Evolutionary conservation across 83 land plant species (phyloP).

Genomic region (Picea engelmannii): DNA sequence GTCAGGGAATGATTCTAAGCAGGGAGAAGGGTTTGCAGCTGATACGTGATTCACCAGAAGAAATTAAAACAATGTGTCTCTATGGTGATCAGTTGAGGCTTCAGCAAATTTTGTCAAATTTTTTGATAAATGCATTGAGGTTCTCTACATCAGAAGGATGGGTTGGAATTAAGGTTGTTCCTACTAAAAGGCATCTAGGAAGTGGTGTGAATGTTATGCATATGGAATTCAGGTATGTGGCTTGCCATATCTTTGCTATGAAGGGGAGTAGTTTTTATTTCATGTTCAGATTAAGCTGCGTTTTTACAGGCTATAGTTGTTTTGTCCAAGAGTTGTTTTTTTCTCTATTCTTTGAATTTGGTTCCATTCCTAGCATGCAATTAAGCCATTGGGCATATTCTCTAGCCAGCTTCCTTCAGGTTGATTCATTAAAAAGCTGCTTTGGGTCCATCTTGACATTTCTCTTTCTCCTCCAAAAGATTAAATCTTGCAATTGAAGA

Average conservation of each 20-base stretch:
- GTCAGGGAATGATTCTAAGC: conserved; percentile 51
- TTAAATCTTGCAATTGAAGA: too few relatives aligned
- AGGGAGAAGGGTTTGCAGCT: conserved; percentile 48
- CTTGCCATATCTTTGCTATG: neutral
- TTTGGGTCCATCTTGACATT: too few relatives aligned
- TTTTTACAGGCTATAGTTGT: neutral
- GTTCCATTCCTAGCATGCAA: neutral
- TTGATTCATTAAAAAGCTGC: too few relatives aligned
- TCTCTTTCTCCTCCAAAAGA: too few relatives aligned
- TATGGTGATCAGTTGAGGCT: conserved; percentile 73
- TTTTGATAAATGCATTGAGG: conserved; percentile 48
- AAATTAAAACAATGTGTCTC: conserved; percentile 44
- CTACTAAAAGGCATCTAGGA: conserved; percentile 49
- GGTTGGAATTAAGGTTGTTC: conserved; percentile 41
- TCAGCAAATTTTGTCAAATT: conserved; percentile 70
- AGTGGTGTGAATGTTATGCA: conserved; percentile 49
- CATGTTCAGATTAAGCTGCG: neutral
- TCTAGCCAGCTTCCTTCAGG: too few relatives aligned
- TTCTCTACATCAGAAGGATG: conserved; percentile 56
- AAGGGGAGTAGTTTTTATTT: neutral
- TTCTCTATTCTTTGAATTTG: neutral
- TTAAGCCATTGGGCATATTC: too few relatives aligned
- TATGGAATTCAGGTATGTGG: conserved; percentile 61
- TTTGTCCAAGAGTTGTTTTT: neutral
- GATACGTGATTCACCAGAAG: conserved; percentile 44